Evolutionary conservation across 768 basidiomycete species (phyloP).

Genomic region (Podaxis sp.): DNA sequence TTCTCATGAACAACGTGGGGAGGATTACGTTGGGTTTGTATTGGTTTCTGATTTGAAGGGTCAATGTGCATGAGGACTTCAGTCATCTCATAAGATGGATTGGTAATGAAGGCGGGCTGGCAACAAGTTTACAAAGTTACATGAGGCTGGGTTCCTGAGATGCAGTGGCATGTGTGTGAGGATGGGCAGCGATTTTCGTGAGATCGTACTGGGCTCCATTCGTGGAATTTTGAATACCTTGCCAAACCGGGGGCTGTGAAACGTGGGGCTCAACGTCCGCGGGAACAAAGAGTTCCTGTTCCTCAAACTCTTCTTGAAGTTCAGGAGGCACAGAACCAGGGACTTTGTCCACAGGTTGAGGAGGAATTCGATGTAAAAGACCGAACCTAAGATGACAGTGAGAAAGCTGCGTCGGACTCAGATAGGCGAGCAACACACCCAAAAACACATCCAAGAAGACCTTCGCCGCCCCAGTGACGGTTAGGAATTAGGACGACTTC

Average conservation of each 20-base stretch:
- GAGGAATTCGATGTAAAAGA: conserved; percentile 89
- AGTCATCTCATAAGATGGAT: not conserved
- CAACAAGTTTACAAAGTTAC: not conserved
- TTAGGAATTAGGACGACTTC: conserved; percentile 96
- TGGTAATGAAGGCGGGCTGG: not conserved
- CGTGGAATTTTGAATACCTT: conserved; percentile 2
- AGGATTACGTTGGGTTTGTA: not conserved
- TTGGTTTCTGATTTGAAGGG: not conserved
- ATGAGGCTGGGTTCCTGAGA: not conserved
- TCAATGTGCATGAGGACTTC: not conserved
- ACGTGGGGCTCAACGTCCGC: conserved; percentile 45
- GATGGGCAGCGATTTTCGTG: not conserved
- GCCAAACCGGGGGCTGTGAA: not conserved
- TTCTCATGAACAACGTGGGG: not conserved
- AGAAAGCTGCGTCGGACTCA: not conserved
- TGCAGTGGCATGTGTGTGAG: not conserved
- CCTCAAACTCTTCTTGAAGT: conserved; percentile 56
- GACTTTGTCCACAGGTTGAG: conserved; percentile 58
- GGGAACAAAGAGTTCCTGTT: conserved; percentile 71
- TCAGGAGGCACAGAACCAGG: conserved; percentile 59
- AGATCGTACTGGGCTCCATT: not conserved
- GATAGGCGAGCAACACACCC: conserved; percentile 54
- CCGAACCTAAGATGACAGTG: conserved; percentile 60
- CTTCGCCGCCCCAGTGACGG: conserved; percentile 96
- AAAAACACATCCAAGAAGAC: conserved; percentile 92